Percentiles rank a stretch among this genome's conserved stretches.
phyloP scores from a whole-genome alignment of 176 grass and related monocot genomes.

The Dactylis glomerata region DNA sequence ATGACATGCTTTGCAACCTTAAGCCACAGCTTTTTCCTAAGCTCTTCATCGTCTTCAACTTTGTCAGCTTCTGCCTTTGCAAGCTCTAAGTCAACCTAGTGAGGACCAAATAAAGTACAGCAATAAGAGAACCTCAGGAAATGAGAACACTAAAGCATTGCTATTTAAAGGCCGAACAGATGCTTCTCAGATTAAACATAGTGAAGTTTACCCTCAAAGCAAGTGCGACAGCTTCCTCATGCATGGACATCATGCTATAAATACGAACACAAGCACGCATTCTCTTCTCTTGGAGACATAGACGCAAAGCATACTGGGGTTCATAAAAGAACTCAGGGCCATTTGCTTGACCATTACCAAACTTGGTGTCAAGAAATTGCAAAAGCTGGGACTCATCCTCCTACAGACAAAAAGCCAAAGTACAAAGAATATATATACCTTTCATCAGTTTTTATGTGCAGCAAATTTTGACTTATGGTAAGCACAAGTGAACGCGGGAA shows the following conservation, averaged over 20 bases:
- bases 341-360: conserved; percentile 67
- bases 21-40: conserved; percentile 97
- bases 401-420: conserved; percentile 41
- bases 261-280: conserved; percentile 97
- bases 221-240: conserved; percentile 96
- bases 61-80: conserved; percentile 99
- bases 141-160: conserved; percentile 21
- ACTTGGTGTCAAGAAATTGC: conserved; percentile 88
- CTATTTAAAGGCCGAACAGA: conserved; percentile 13
- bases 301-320: conserved; percentile 95
- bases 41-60: conserved; percentile 97
- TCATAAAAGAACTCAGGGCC: conserved; percentile 85
- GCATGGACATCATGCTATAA: conserved; percentile 99
- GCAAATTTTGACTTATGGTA: conserved; percentile 23
- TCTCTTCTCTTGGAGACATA: conserved; percentile 91
- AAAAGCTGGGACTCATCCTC: conserved; percentile 85
- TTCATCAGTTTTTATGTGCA: not conserved
- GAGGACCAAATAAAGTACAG: conserved; percentile 7
- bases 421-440: not conserved
- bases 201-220: conserved; percentile 70
- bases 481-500: not conserved
- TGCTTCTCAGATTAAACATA: conserved; percentile 15
- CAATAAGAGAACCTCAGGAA: conserved; percentile 14
- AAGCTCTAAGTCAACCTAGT: conserved; percentile 86
- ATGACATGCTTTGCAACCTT: conserved; percentile 98